These are phyloP conservation scores for Stylosanthes scabra DNA, from an alignment of 331 rosid genomes.

Conservation along the genomic window DNA sequence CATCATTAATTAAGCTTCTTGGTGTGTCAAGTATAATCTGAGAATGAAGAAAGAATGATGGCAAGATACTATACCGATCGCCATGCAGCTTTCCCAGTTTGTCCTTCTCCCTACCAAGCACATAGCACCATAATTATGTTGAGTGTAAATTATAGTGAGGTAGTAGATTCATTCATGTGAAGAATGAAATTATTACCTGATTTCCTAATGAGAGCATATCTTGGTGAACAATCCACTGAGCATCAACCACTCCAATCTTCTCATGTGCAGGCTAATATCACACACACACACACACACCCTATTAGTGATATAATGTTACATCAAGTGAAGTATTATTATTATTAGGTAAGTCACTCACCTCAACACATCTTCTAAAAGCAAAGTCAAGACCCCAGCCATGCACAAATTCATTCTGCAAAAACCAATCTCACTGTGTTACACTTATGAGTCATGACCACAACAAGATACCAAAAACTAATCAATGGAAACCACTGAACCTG, in stretches of 20 bases:
- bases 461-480: conserved; percentile 1
- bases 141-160: neutral
- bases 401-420: conserved; percentile 89
- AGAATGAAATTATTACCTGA: conserved; percentile 63
- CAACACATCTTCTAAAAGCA: conserved; percentile 93
- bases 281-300: neutral
- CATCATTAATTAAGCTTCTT: neutral
- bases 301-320: neutral
- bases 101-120: conserved; percentile 72
- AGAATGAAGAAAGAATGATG: neutral
- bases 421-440: neutral
- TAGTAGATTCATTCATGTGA: neutral
- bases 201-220: conserved; percentile 86
- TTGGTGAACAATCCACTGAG: conserved; percentile 97
- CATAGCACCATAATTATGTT: conserved; percentile 4
- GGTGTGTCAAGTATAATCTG: neutral
- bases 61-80: conserved; percentile 54
- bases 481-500: conserved; percentile 56
- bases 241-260: conserved; percentile 95
- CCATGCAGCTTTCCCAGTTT: conserved; percentile 80
- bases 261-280: conserved; percentile 81
- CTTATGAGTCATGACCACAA: conserved; percentile 4
- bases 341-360: conserved; percentile 54
- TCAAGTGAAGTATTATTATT: neutral
- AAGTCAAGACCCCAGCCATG: conserved; percentile 99